Evolutionary conservation across 768 basidiomycete genomes (phyloP), one percentile per base, ranked within the genome.

Genomic region (Lyophyllum atratum): DNA sequence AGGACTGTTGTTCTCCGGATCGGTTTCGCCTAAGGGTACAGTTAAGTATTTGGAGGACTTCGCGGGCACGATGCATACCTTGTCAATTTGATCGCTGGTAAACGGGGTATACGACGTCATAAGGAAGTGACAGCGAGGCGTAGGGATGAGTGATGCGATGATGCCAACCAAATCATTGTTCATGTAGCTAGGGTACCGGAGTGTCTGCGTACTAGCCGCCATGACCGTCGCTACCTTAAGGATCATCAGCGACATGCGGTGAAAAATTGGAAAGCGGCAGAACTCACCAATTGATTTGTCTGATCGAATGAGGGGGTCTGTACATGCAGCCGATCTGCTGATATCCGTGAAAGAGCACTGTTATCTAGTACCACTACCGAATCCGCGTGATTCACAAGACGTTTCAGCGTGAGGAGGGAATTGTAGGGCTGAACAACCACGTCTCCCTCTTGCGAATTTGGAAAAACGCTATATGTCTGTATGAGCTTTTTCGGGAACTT

Each of bases 401-500:
- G 85, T 70, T 97, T 97, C 50, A 98, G 81, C 2, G 97, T 93
- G 17, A 98, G 79, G 49, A 99, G 72, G 1, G 93, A 93, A 71
- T 99, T 99, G 74, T 99, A 99, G 4, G 97, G 97, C 68, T 98
- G 97, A 6, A 99, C 97, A 51, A 99, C 95, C 55, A 99, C 95
- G 64, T 98, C 97, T 33, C 92, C 88, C 64, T 96, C 95, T 61
- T 91, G 85, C 11, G 89, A 85, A 64, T 96, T 94, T 2, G 97
- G 97, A 63, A 99, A 99, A 54, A 99, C 96, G 43, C 95, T 98
- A 72, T 99, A 98, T 5, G 97, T 99, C 69, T 99, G 97, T 44
- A 98, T 95, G 55, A 98, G 84, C 72, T 99, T 99, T 78, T 99
- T 99, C 0, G 97, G 97, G 69, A 98, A 99, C 67, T 90, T 92